Evolutionary conservation across 176 grass and related monocot genomes (phyloP).

Genomic region (Guadua angustifolia): DNA sequence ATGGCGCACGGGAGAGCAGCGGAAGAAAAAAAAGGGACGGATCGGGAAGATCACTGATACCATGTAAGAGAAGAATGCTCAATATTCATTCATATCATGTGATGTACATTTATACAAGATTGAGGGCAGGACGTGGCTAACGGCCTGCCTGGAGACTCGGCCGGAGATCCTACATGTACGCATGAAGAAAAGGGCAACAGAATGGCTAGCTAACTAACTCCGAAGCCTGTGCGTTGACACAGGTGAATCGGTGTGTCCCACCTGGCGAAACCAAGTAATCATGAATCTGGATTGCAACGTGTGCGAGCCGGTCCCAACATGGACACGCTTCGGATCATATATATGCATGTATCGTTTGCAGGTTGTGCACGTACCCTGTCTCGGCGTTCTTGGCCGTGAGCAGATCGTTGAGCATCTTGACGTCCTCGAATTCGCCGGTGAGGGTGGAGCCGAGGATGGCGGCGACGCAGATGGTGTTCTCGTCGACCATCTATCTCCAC

Average conservation of each 20-base stretch:
- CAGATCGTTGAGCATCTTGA: slow-evolving; percentile 68
- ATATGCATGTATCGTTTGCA: background rate
- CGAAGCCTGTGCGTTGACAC: too few relatives aligned
- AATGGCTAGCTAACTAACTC: too few relatives aligned
- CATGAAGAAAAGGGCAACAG: too few relatives aligned
- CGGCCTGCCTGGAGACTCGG: too few relatives aligned
- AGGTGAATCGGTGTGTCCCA: slow-evolving; percentile 82
- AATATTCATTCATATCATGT: too few relatives aligned
- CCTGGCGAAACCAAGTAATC: slow-evolving; percentile 19
- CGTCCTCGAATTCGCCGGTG: slow-evolving; percentile 81
- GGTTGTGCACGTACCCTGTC: slow-evolving; percentile 45
- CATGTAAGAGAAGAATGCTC: too few relatives aligned
- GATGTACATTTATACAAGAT: too few relatives aligned
- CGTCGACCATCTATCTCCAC: slow-evolving; percentile 64
- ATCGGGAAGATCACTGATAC: too few relatives aligned
- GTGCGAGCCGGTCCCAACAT: background rate
- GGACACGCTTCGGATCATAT: background rate
- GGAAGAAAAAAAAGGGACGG: too few relatives aligned
- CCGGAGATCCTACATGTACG: too few relatives aligned
- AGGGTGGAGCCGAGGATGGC: slow-evolving; percentile 85
- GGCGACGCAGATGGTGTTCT: slow-evolving; percentile 88
- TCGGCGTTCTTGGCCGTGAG: slow-evolving; percentile 63
- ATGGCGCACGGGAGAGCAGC: too few relatives aligned
- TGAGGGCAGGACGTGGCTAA: too few relatives aligned
- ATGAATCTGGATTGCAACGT: background rate